phyloP scores from a whole-genome alignment of 768 basidiomycete species.

The Suillus bovinus region DNA sequence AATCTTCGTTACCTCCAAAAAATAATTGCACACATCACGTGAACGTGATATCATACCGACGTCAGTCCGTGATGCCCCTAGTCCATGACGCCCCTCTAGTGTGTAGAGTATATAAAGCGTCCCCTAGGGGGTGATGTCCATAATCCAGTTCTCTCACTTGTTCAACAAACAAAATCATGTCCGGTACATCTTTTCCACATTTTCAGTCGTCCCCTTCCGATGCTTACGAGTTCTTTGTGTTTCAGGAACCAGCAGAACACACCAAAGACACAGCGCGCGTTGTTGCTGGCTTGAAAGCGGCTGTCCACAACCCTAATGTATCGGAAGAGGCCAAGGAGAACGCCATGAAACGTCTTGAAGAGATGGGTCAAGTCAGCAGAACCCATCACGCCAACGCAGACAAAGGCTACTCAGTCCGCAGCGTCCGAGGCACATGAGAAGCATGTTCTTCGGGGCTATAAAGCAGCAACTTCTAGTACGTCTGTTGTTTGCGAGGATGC shows the following conservation, averaged over 20 bases:
- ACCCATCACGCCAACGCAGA: not conserved
- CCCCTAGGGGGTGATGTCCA: not conserved
- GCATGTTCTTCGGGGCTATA: conserved; percentile 46
- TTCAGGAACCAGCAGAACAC: conserved; percentile 23
- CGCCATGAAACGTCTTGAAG: conserved; percentile 46
- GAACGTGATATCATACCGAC: conserved; percentile 7
- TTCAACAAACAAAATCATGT: not conserved
- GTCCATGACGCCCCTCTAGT: not conserved
- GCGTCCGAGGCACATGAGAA: conserved; percentile 12
- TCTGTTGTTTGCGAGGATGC: not conserved
- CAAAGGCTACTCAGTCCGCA: not conserved
- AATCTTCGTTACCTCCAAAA: not conserved
- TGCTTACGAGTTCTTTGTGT: not conserved
- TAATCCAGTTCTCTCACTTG: not conserved
- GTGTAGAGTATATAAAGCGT: not conserved
- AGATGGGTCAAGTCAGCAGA: conserved; percentile 33
- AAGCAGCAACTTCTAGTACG: conserved; percentile 48
- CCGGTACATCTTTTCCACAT: conserved; percentile 15
- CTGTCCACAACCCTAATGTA: conserved; percentile 57
- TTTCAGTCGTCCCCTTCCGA: not conserved
- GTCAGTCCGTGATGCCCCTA: not conserved
- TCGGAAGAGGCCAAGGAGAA: conserved; percentile 54
- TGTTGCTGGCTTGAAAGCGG: conserved; percentile 57
- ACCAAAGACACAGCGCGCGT: conserved; percentile 47
- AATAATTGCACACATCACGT: conserved; percentile 1